A percentile compares a stretch with the other conserved stretches of the same genome.
Conservation (phyloP, 805 yeast species). For the Saccharomycopsis synnaedendra region DNA sequence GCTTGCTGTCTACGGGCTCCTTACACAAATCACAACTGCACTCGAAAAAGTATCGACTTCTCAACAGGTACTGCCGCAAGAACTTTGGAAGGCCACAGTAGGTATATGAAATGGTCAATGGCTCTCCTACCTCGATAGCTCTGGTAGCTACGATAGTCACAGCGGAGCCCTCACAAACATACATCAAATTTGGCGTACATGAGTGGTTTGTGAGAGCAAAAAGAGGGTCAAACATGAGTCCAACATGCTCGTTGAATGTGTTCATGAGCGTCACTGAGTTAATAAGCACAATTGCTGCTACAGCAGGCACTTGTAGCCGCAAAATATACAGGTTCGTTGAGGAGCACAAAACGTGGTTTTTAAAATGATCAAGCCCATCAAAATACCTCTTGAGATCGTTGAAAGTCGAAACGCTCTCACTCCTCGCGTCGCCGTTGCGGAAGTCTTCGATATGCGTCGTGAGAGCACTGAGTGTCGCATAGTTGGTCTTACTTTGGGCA, state of each 20-base stretch:
- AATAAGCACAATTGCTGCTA: conserved; percentile 18
- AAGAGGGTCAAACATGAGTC: conserved; percentile 26
- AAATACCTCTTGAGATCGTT: neutral
- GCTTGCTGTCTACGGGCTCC: conserved; percentile 19
- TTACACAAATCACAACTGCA: conserved; percentile 26
- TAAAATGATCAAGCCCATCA: neutral
- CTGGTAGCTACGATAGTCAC: conserved; percentile 18
- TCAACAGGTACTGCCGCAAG: conserved; percentile 21
- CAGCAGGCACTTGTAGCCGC: neutral
- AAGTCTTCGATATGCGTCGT: conserved; percentile 6
- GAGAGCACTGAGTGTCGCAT: neutral
- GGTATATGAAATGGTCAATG: conserved; percentile 25
- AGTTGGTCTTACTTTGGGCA: conserved; percentile 1
- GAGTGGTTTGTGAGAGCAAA: conserved; percentile 31
- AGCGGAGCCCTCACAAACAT: conserved; percentile 18
- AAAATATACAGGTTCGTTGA: neutral
- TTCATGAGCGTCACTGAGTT: conserved; percentile 24
- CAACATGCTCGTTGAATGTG: conserved; percentile 22
- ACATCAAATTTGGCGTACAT: conserved; percentile 26
- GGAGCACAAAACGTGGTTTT: neutral
- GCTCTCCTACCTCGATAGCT: conserved; percentile 19
- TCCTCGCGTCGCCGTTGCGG: neutral
- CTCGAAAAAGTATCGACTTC: conserved; percentile 23
- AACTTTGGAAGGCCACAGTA: conserved; percentile 21
- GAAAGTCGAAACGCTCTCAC: neutral